Base-by-base conservation (phyloP, 1,284 basidiomycete genomes). In the Ceratorhiza oryzae-sativae region DNA sequence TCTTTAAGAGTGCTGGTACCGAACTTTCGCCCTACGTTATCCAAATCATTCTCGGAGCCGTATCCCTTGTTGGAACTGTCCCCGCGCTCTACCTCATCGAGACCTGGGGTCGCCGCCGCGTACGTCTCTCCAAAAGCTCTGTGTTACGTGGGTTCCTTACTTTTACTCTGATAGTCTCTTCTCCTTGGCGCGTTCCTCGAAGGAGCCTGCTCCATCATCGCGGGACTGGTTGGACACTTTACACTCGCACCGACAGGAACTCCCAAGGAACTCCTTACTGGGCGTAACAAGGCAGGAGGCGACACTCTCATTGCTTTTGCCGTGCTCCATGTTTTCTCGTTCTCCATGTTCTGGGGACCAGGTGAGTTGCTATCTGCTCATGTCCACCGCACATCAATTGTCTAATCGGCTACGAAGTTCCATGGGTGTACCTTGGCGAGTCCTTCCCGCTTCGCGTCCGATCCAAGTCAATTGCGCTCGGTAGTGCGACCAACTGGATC, bases 1-100 rank as follows among this genome's bases (percentile, higher is more conserved):
- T 94, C 84, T 94, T 94, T 84, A 82, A 90, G 78, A 88, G 85
- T 73, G 89, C 91, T 12, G 88, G 89, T 48, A 90, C 90, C 9
- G 77, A 82, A 86, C 81, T 93, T 71, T 85, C 84, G 18, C 87
- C 91, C 0, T 92, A 90, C 80, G 84, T 88, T 53, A 91, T 92
- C 75, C 91, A 92, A 77, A 84, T 85, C 9, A 88, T 92, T 71
- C 82, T 92, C 12, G 90, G 90, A 48, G 90, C 81, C 0, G 88
- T 90, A 8, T 90, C 88, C 6, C 86, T 90, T 3, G 84, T 83
- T 45, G 89, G 87, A 30, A 90, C 88, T 5, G 73, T 90, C 62
- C 88, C 89, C 20, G 87, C 88, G 1, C 77, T 90, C 75, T 84
- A 85, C 76, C 82, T 90, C 70, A 91, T 91, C 41, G 89, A 90